These are phyloP conservation scores for Diplodia corticola DNA, from an alignment of 2,329 filamentous ascomycete genomes.

Conservation along the genomic window DNA sequence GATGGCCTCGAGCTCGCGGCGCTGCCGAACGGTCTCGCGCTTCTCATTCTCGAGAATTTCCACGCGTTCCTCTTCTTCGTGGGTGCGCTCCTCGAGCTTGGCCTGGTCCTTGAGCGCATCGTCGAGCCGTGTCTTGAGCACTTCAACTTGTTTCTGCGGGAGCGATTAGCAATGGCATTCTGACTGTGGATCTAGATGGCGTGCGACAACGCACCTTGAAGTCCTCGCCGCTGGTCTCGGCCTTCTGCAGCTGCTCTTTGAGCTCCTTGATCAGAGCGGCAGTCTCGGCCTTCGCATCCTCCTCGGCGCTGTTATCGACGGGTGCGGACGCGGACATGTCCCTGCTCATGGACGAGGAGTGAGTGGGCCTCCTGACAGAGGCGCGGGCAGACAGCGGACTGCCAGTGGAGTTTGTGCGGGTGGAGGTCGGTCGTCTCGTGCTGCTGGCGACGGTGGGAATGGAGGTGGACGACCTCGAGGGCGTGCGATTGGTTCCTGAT, in stretches of 20 bases:
- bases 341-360: conserved; percentile 37
- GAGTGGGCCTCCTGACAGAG: conserved; percentile 39
- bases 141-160: conserved; percentile 73
- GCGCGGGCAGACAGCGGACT: conserved; percentile 43
- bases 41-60: conserved; percentile 82
- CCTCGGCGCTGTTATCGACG: conserved; percentile 35
- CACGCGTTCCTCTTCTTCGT: conserved; percentile 82
- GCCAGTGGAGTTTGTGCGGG: conserved; percentile 28
- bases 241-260: conserved; percentile 76
- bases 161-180: conserved; percentile 2
- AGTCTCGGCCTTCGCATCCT: conserved; percentile 77
- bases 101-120: conserved; percentile 80
- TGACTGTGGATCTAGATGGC: neutral
- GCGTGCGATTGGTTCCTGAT: conserved; percentile 36
- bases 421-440: conserved; percentile 23
- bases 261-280: conserved; percentile 79
- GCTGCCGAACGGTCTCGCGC: conserved; percentile 77
- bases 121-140: conserved; percentile 82
- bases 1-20: conserved; percentile 87
- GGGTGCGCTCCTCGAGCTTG: conserved; percentile 81
- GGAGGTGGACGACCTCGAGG: conserved; percentile 31
- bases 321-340: conserved; percentile 26
- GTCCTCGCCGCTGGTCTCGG: conserved; percentile 75
- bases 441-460: neutral
- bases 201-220: conserved; percentile 41